Evolutionary conservation across 345 rosid genomes (phyloP).

Genomic region (Capsella bursapastoris): DNA sequence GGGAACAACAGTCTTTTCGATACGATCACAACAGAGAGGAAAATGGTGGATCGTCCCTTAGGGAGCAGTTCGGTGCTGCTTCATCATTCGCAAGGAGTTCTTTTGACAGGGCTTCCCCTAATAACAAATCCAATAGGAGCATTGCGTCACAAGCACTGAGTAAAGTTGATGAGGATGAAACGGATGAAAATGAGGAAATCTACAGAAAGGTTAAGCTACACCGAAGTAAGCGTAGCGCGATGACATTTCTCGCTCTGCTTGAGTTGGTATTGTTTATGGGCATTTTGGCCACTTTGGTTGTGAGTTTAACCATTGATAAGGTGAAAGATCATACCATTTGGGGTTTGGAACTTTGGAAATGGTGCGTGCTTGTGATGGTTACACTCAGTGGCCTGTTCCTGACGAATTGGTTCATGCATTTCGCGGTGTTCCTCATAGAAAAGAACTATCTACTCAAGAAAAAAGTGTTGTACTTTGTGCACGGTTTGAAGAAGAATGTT

Average conservation of each 20-base stretch:
- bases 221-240: conserved; percentile 46
- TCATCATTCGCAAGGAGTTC: conserved; percentile 55
- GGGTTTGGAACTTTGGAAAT: conserved; percentile 79
- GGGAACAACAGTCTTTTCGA: conserved; percentile 53
- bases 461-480: conserved; percentile 88
- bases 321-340: conserved; percentile 47
- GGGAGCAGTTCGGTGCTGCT: conserved; percentile 46
- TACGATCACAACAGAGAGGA: conserved; percentile 54
- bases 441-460: conserved; percentile 68
- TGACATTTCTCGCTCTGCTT: conserved; percentile 48
- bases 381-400: conserved; percentile 71
- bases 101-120: conserved; percentile 54
- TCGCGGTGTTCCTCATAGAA: conserved; percentile 79
- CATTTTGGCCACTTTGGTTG: conserved; percentile 54
- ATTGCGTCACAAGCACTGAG: conserved; percentile 43
- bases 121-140: conserved; percentile 47
- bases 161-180: conserved; percentile 49
- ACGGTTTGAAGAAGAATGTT: conserved; percentile 86
- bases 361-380: conserved; percentile 83
- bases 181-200: conserved; percentile 65
- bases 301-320: conserved; percentile 57
- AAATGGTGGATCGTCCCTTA: conserved; percentile 32
- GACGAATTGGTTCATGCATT: conserved; percentile 78
- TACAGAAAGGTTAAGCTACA: conserved; percentile 57
- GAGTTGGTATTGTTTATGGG: conserved; percentile 55